These are phyloP conservation scores for Streptanthus diversifolius DNA, from an alignment of 345 rosid species.

Conservation along the genomic window DNA sequence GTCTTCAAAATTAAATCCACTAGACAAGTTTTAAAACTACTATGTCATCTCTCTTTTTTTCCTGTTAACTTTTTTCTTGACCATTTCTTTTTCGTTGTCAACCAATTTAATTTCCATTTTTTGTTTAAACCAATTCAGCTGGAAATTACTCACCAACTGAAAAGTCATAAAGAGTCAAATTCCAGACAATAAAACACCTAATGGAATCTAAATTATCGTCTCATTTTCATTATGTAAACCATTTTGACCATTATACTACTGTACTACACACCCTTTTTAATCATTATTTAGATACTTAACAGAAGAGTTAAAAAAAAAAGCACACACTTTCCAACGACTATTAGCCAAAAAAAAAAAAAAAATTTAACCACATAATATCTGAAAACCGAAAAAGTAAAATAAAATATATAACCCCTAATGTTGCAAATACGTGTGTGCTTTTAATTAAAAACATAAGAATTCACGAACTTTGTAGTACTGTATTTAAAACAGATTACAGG, in stretches of 20 bases:
- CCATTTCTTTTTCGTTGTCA: background rate
- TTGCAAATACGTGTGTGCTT: constrained; percentile 2
- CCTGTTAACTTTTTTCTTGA: background rate
- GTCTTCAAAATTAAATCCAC: background rate
- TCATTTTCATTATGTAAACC: background rate
- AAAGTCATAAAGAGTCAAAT: background rate
- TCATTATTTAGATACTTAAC: background rate
- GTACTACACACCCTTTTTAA: background rate
- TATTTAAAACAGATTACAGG: constrained; percentile 28
- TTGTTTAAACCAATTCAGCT: background rate
- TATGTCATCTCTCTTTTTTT: background rate
- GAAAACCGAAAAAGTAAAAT: background rate
- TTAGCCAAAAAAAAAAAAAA: background rate
- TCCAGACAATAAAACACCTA: background rate
- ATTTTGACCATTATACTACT: background rate
- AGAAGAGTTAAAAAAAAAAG: background rate
- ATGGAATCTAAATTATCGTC: background rate
- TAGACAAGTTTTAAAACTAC: background rate
- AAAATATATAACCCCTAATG: background rate
- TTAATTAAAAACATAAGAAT: background rate
- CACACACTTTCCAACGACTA: background rate
- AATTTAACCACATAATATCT: constrained; percentile 22
- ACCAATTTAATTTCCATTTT: background rate
- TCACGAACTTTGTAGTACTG: background rate
- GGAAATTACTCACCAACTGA: background rate